These are phyloP conservation scores for Asterophora lycoperdoides DNA, from an alignment of 768 basidiomycete genomes.

Conservation along the genomic window DNA sequence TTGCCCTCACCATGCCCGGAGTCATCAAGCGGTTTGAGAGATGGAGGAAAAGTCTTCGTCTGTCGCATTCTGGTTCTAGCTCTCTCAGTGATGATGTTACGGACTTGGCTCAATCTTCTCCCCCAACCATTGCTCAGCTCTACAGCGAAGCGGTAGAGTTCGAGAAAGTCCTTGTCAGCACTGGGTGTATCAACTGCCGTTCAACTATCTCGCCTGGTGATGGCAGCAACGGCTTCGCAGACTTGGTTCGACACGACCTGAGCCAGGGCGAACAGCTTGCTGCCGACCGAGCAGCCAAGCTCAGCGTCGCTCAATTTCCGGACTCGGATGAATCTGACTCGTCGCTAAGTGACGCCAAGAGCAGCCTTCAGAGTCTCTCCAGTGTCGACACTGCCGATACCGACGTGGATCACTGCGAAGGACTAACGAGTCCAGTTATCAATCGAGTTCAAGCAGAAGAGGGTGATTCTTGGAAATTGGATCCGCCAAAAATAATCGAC, in stretches of 20 bases:
- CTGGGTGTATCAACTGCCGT: conserved; percentile 21
- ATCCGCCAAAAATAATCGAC: conserved; percentile 43
- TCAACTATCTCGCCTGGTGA: conserved; percentile 13
- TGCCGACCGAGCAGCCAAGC: conserved; percentile 32
- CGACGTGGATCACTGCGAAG: background rate
- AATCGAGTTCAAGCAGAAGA: conserved; percentile 23
- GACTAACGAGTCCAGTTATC: conserved; percentile 15
- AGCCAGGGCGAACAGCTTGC: conserved; percentile 29
- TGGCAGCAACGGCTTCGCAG: conserved; percentile 31
- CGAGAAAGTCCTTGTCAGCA: conserved; percentile 29
- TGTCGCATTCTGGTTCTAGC: conserved; percentile 10
- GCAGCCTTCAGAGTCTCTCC: too few species aligned
- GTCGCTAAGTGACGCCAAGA: too few species aligned
- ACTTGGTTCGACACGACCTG: conserved; percentile 42
- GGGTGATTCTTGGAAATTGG: conserved; percentile 29
- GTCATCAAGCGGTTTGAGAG: conserved; percentile 4
- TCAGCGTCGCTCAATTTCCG: conserved; percentile 33
- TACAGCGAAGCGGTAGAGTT: conserved; percentile 37
- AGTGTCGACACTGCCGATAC: background rate
- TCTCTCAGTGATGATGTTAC: conserved; percentile 15
- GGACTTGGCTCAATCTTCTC: conserved; percentile 8
- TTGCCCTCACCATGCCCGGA: background rate
- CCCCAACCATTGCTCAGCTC: conserved; percentile 30
- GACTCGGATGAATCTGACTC: conserved; percentile 21
- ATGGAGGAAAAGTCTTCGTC: conserved; percentile 8